A percentile compares a stretch with the other conserved stretches of the same genome.
Conservation (phyloP, 805 yeast genomes). For the Millerozyma miso region DNA sequence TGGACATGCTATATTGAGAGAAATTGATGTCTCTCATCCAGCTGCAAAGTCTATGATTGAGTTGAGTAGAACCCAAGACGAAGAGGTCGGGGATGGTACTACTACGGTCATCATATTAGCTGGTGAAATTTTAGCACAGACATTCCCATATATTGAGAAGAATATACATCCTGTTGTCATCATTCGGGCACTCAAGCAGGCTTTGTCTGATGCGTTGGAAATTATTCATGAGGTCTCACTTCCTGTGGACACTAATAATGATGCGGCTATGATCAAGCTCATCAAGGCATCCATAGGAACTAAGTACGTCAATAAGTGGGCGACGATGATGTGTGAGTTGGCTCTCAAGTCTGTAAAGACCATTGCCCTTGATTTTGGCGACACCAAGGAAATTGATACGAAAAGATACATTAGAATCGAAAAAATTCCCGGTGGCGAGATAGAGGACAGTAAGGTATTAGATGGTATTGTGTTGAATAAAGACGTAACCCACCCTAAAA, state of each 20-base stretch:
- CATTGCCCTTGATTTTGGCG: constrained; percentile 58
- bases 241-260: constrained; percentile 81
- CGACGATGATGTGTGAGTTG: constrained; percentile 82
- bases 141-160: constrained; percentile 90
- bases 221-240: constrained; percentile 78
- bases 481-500: constrained; percentile 98
- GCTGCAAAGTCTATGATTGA: constrained; percentile 99
- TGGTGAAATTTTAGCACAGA: constrained; percentile 93
- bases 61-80: constrained; percentile 94
- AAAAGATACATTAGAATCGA: constrained; percentile 92
- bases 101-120: constrained; percentile 96
- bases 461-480: constrained; percentile 92
- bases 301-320: constrained; percentile 88
- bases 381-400: constrained; percentile 79
- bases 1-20: constrained; percentile 97
- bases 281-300: constrained; percentile 94
- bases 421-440: constrained; percentile 97
- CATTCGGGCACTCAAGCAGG: constrained; percentile 89
- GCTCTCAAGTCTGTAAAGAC: constrained; percentile 86
- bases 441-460: constrained; percentile 80
- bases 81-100: constrained; percentile 98
- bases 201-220: constrained; percentile 84
- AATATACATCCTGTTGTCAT: constrained; percentile 96
- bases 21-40: constrained; percentile 96
- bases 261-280: constrained; percentile 79